A percentile compares a stretch with the other conserved stretches of the same genome.
phyloP scores from a whole-genome alignment of 345 rosid species.

The Murraya koenigii region DNA sequence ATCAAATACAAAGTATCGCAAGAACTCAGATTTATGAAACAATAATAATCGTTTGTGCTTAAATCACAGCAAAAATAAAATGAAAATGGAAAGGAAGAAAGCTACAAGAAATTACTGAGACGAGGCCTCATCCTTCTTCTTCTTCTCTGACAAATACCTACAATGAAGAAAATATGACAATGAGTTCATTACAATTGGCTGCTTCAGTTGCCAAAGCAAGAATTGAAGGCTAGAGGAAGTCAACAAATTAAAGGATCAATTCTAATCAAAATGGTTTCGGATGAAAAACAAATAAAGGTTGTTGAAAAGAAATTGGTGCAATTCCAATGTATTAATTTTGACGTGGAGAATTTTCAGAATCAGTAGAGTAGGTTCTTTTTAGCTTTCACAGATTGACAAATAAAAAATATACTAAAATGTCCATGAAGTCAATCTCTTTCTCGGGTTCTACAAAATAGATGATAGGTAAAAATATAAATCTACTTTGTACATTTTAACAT shows the following conservation, averaged over 20 bases:
- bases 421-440: neutral
- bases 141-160: slow-evolving; percentile 42
- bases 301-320: neutral
- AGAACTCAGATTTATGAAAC: neutral
- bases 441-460: neutral
- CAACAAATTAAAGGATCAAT: neutral
- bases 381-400: neutral
- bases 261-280: neutral
- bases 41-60: neutral
- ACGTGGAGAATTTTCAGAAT: neutral
- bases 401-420: neutral
- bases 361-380: neutral
- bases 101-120: slow-evolving; percentile 26
- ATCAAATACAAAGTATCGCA: neutral
- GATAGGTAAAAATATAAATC: neutral
- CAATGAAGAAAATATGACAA: neutral
- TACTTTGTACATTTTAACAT: neutral
- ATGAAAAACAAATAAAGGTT: neutral
- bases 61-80: slow-evolving; percentile 10
- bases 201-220: neutral
- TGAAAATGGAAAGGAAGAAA: neutral
- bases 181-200: neutral
- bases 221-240: neutral
- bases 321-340: neutral
- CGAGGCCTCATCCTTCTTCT: slow-evolving; percentile 40